Evolutionary conservation across 192 early-diverging fungal genomes (phyloP), one percentile per base, ranked within the genome.

Genomic region (Thamnidium elegans): DNA sequence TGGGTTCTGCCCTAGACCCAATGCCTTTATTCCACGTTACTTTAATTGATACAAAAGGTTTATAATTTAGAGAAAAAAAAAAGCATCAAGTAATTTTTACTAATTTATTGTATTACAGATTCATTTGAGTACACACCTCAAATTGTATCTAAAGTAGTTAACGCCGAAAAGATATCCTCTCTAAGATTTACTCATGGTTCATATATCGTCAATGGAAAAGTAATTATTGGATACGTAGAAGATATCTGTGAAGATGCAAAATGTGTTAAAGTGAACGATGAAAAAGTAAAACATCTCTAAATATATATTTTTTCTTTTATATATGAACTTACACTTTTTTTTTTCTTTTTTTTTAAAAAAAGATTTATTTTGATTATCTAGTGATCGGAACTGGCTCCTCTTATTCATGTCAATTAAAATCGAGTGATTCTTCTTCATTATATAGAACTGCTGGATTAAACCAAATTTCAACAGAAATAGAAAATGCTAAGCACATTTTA

Each of bases 71-170:
- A 31, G 5, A 11, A 9, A 62, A 48, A 3, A 50, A 50, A n/a
- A n/a, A n/a, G n/a, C n/a, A 6, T 50, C 48, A 31, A n/a, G 32
- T 31, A 55, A 20, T 4, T 59, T 23, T 59, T 23, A 45, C 21
- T 32, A 7, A 19, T 55, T 64, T 52, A 26, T 42, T 23, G 11
- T 20, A 43, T 65, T 23, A 32, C 45, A 75, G 73, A 61, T 62
- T 70, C 73, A 3, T 75, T 75, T 50, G 73, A 75, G 43, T 75
- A 75, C 31, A 75, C 73, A 13, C 73, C 73, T 3, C 59, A 64
- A 0, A 30, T 67, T 10, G 52, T 75, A 19, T 63, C 50, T 7
- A 65, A 70, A 42, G 9, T 75, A 6, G 60, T 75, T 0, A 44
- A 62, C 4, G 68, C 68, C 23, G 20, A 44, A 10, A 43, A 58